These are phyloP conservation scores for Pseudogymnoascus sp. DNA, from an alignment of 2,329 filamentous ascomycete species.

Conservation along the genomic window DNA sequence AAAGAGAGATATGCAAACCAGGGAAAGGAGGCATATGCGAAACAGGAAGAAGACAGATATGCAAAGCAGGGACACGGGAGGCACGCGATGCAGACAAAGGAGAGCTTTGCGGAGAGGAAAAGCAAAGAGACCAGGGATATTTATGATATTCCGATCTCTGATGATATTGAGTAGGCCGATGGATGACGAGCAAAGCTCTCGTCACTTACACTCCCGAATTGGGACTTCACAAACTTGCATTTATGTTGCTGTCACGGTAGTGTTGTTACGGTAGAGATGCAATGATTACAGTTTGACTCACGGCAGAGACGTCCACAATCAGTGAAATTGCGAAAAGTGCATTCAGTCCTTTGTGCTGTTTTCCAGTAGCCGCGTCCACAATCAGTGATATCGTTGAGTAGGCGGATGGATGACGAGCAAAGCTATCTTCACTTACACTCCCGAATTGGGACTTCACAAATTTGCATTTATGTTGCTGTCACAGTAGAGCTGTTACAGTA, in stretches of 20 bases:
- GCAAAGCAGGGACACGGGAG: not conserved
- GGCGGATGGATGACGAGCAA: not conserved
- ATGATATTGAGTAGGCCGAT: not conserved
- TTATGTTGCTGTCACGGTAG: not conserved
- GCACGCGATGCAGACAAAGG: not conserved
- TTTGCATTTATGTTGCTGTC: not conserved
- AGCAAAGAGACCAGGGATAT: not conserved
- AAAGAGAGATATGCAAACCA: not conserved
- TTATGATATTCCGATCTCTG: constrained; percentile 3
- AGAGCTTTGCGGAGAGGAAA: not conserved
- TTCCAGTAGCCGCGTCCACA: too few species aligned
- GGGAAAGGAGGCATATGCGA: not conserved
- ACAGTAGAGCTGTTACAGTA: not conserved
- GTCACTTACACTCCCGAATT: not conserved
- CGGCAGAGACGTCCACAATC: not conserved
- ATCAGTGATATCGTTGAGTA: too few species aligned
- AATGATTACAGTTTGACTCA: not conserved
- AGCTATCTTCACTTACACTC: not conserved
- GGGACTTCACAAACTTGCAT: not conserved
- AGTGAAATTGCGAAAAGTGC: not conserved
- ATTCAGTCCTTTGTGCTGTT: not conserved
- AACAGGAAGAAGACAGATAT: not conserved
- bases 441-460: not conserved
- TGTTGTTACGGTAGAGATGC: not conserved
- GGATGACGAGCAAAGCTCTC: not conserved